These are phyloP conservation scores for Neoarthrinium moseri DNA, from an alignment of 2,329 filamentous ascomycete species.

Conservation along the genomic window DNA sequence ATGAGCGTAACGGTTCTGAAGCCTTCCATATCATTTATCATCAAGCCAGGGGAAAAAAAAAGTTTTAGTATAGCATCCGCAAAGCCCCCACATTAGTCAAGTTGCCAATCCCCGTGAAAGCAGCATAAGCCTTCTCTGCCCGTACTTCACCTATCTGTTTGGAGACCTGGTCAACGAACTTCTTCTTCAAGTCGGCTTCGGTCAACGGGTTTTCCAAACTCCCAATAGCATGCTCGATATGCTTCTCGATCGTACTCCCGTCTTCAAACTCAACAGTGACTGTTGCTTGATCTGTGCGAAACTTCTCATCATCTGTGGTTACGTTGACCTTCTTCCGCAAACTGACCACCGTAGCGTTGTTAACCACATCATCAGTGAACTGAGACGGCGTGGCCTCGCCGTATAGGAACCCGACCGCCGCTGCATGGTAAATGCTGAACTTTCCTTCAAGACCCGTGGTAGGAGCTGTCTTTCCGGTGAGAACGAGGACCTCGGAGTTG, in stretches of 20 bases:
- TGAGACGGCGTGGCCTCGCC: constrained; percentile 50
- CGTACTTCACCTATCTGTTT: constrained; percentile 36
- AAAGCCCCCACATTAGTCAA: constrained; percentile 25
- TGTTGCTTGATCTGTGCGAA: constrained; percentile 39
- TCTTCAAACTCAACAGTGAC: constrained; percentile 32
- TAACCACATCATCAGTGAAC: constrained; percentile 47
- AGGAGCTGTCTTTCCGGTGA: constrained; percentile 49
- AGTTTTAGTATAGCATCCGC: constrained; percentile 15
- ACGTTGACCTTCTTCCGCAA: constrained; percentile 46
- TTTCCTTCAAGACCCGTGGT: constrained; percentile 50
- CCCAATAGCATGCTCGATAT: constrained; percentile 49
- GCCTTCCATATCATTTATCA: too few relatives aligned
- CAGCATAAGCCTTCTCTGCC: constrained; percentile 31
- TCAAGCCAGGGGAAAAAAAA: too few relatives aligned
- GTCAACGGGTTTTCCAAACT: constrained; percentile 47
- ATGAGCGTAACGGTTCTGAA: too few relatives aligned
- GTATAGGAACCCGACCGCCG: constrained; percentile 47
- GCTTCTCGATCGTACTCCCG: constrained; percentile 37
- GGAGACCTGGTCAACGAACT: constrained; percentile 47
- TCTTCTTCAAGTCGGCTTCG: constrained; percentile 41
- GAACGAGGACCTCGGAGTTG: constrained; percentile 50
- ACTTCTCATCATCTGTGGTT: constrained; percentile 31
- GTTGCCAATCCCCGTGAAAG: constrained; percentile 29
- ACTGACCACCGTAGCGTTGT: constrained; percentile 34
- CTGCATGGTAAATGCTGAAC: constrained; percentile 55